phyloP scores from a whole-genome alignment of 306 rosid genomes.

The Castanopsis chinensis region DNA sequence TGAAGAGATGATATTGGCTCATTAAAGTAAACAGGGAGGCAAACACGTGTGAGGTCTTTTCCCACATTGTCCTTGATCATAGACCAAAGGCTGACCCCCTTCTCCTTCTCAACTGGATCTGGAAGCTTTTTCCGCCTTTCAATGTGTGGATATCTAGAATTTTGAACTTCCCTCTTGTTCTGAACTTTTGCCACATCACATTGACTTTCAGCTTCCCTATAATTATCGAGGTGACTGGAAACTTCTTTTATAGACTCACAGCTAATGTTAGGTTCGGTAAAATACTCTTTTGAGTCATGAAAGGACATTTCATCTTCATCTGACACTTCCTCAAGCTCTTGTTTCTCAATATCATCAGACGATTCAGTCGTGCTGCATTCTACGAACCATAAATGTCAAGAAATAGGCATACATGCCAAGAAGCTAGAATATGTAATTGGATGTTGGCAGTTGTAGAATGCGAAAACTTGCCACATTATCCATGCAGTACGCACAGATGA shows the following conservation, averaged over 20 bases:
- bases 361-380: slow-evolving; percentile 96
- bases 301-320: slow-evolving; percentile 80
- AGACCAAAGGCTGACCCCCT: slow-evolving; percentile 95
- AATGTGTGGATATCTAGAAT: slow-evolving; percentile 40
- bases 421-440: background rate
- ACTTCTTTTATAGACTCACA: slow-evolving; percentile 40
- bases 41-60: slow-evolving; percentile 91
- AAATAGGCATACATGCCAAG: background rate
- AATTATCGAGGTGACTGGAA: slow-evolving; percentile 32
- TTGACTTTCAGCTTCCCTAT: slow-evolving; percentile 33
- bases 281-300: slow-evolving; percentile 68
- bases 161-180: slow-evolving; percentile 25
- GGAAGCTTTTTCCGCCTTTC: slow-evolving; percentile 86
- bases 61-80: slow-evolving; percentile 98
- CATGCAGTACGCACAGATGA: background rate
- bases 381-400: slow-evolving; percentile 37
- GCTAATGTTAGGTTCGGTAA: slow-evolving; percentile 53
- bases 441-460: background rate
- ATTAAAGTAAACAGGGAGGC: slow-evolving; percentile 98
- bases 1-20: slow-evolving; percentile 98
- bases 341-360: slow-evolving; percentile 88
- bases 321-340: slow-evolving; percentile 82
- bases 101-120: slow-evolving; percentile 91
- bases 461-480: background rate
- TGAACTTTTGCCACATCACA: slow-evolving; percentile 43